These are phyloP conservation scores for Balansia obtecta DNA, from an alignment of 2,329 filamentous ascomycete genomes.

Conservation along the genomic window DNA sequence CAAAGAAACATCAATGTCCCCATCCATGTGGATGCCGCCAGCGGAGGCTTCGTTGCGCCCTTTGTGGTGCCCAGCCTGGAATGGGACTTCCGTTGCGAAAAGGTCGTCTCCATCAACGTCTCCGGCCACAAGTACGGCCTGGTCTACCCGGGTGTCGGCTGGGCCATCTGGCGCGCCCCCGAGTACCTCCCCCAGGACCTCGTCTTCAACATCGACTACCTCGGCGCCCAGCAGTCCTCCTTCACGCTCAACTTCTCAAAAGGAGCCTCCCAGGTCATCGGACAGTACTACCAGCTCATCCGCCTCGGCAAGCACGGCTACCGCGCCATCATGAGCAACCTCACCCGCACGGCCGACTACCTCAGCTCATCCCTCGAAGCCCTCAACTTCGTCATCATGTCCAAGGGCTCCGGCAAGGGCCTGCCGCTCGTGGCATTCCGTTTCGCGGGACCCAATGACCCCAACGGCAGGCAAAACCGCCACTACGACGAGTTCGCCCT, in stretches of 20 bases:
- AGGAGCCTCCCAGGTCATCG: slow-evolving; percentile 86
- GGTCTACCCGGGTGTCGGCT: slow-evolving; percentile 85
- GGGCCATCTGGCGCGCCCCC: slow-evolving; percentile 78
- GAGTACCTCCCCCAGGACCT: slow-evolving; percentile 81
- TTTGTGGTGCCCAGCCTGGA: slow-evolving; percentile 74
- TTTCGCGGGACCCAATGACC: slow-evolving; percentile 43
- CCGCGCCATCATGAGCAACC: slow-evolving; percentile 84
- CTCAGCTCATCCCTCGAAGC: slow-evolving; percentile 59
- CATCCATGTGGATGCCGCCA: slow-evolving; percentile 90
- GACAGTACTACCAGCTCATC: slow-evolving; percentile 95
- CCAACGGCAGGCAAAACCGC: slow-evolving; percentile 34
- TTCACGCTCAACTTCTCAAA: slow-evolving; percentile 98
- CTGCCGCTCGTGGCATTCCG: slow-evolving; percentile 87
- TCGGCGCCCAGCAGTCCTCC: slow-evolving; percentile 86
- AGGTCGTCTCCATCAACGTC: slow-evolving; percentile 86
- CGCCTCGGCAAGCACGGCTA: slow-evolving; percentile 89
- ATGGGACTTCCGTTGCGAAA: slow-evolving; percentile 87
- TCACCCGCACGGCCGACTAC: slow-evolving; percentile 83
- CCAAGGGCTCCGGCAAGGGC: slow-evolving; percentile 61
- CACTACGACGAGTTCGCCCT: slow-evolving; percentile 64
- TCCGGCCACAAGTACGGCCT: slow-evolving; percentile 71
- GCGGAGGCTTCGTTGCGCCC: slow-evolving; percentile 83
- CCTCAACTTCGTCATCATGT: slow-evolving; percentile 82
- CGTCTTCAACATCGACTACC: slow-evolving; percentile 99
- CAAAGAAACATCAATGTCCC: slow-evolving; percentile 65